Evolutionary conservation across 2,329 filamentous ascomycete species (phyloP), one percentile per base, ranked within the genome.

Genomic region (Aspergillus chevalieri): DNA sequence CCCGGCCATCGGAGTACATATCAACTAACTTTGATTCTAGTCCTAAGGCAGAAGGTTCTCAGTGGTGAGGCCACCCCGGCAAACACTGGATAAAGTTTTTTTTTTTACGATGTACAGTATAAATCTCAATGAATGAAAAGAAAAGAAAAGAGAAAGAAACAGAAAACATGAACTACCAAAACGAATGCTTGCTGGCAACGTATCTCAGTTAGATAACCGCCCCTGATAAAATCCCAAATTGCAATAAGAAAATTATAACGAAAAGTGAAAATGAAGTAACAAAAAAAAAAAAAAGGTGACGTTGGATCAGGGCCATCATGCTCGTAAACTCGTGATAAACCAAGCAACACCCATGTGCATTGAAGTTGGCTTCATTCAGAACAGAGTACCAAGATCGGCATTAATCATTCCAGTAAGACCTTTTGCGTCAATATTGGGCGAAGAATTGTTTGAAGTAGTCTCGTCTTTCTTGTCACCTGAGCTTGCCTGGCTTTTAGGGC

Each of bases 11-110:
- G 17, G 39, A 30, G 17, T 26, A 15, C 19, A n/a, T 3, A 21
- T 19, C 9, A 26, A 24, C 62, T 65, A 59, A 64, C 46, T 21
- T 14, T 15, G 43, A 43, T 42, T 17, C 38, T 56, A 78, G 76
- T 77, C 34, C 63, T 80, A 59, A 70, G 77, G 53, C 74, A 78
- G 61, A 80, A 78, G 60, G 70, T 79, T 54, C 67, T 79, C 34
- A 70, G 63, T 46, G 72, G 72, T 54, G 71, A 74, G 53, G 62
- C 65, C 49, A 58, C 61, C 43, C 59, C 68, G 47, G 61, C 63
- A 10, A 60, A 51, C 17, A 61, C 58, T 44, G 58, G 58, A 44
- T 60, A 48, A 59, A 52, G 15, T 6, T 19, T 7, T 44, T 19
- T 7, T 44, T 8, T 26, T 26, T 46, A 30, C 17, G 30, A 46